Evolutionary conservation across 768 basidiomycete genomes (phyloP).

Genomic region (Phanerochaete carnosa): DNA sequence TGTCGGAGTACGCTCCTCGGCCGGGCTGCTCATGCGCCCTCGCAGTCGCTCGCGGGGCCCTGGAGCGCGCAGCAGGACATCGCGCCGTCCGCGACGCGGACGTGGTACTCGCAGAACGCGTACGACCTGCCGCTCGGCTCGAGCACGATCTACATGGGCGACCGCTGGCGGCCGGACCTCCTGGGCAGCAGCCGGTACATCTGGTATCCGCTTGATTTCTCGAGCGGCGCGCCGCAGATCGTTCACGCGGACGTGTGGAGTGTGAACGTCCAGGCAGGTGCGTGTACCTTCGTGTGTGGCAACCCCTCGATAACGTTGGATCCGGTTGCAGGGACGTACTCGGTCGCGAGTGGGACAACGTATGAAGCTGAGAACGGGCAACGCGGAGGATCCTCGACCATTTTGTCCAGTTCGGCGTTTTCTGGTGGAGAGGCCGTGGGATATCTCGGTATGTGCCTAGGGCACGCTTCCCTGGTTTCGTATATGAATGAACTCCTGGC

Average conservation of each 20-base stretch:
- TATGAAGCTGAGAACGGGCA: conserved; percentile 57
- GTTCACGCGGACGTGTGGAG: conserved; percentile 57
- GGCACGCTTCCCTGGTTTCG: not conserved
- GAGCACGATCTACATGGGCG: conserved; percentile 60
- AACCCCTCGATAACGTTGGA: not conserved
- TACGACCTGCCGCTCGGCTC: conserved; percentile 48
- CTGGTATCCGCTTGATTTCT: conserved; percentile 59
- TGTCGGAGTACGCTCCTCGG: too few relatives aligned
- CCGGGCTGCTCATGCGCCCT: not conserved
- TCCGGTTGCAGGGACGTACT: conserved; percentile 38
- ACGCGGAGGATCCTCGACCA: conserved; percentile 43
- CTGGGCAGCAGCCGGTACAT: conserved; percentile 59
- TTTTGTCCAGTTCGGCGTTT: conserved; percentile 41
- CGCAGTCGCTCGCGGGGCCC: conserved; percentile 47
- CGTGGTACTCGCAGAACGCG: conserved; percentile 61
- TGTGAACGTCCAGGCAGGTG: conserved; percentile 43
- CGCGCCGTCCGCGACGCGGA: conserved; percentile 45
- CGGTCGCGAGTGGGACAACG: conserved; percentile 44
- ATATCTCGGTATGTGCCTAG: conserved; percentile 41
- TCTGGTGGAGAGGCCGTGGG: conserved; percentile 54
- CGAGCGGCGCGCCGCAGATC: conserved; percentile 50
- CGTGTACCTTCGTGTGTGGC: not conserved
- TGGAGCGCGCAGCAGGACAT: conserved; percentile 59
- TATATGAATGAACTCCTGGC: not conserved
- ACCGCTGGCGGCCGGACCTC: conserved; percentile 53